phyloP scores from a whole-genome alignment of 1,139 yeast species.

The Sugiyamaella paludigena region DNA sequence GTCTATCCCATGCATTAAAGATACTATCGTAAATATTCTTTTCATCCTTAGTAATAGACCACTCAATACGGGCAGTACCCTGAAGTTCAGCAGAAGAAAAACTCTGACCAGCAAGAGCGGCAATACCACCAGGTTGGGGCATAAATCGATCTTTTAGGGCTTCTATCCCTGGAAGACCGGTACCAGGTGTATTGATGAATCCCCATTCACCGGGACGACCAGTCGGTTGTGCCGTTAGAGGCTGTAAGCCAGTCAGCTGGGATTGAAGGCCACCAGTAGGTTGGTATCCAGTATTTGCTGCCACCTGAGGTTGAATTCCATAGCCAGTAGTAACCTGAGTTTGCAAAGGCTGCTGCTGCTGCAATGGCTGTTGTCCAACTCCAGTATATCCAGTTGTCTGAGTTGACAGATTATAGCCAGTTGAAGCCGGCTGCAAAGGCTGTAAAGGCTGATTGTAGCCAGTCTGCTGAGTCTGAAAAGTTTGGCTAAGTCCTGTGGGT shows the following conservation, averaged over 20 bases:
- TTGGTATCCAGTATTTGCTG: constrained; percentile 30
- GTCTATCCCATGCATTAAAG: constrained; percentile 81
- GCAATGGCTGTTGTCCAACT: constrained; percentile 25
- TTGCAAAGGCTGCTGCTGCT: constrained; percentile 33
- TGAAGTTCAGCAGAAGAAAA: constrained; percentile 33
- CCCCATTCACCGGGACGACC: constrained; percentile 87
- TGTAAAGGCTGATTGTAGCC: constrained; percentile 38
- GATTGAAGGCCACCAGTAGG: constrained; percentile 22
- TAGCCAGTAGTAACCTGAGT: constrained; percentile 34
- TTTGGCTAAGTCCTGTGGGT: constrained; percentile 30
- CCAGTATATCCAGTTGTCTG: constrained; percentile 36
- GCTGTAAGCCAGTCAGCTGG: constrained; percentile 32
- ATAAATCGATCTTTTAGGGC: constrained; percentile 74
- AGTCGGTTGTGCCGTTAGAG: constrained; percentile 47
- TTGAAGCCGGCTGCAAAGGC: constrained; percentile 37
- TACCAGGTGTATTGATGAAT: constrained; percentile 67
- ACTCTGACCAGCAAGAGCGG: constrained; percentile 36
- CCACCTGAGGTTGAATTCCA: constrained; percentile 39
- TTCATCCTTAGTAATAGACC: constrained; percentile 86
- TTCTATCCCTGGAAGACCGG: constrained; percentile 73
- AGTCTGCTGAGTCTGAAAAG: constrained; percentile 26
- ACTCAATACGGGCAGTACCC: constrained; percentile 43
- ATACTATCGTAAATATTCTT: constrained; percentile 83
- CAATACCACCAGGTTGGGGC: constrained; percentile 64
- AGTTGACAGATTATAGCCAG: constrained; percentile 38